Evolutionary conservation across 108 stramenopile species (phyloP).

Genomic region (Parietichytrium sp.): DNA sequence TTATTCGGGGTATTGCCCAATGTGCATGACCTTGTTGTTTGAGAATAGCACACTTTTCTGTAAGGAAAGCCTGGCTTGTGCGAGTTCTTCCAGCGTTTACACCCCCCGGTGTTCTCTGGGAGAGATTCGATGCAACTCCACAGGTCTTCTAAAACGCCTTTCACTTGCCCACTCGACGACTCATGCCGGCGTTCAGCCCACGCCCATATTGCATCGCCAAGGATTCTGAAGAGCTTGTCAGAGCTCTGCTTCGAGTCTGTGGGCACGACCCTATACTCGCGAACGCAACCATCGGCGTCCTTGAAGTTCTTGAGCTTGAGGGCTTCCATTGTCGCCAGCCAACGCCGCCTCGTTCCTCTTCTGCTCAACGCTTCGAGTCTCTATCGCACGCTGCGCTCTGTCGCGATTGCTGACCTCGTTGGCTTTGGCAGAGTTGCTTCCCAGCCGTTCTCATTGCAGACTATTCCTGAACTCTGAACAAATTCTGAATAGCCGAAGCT

Average conservation of each 20-base stretch:
- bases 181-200: slow-evolving; percentile 18
- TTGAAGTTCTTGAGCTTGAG: not conserved
- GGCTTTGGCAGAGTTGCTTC: no score
- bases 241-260: not conserved
- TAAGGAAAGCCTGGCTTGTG: slow-evolving; percentile 16
- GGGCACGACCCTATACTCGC: not conserved
- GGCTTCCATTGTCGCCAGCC: not conserved
- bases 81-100: slow-evolving; percentile 34
- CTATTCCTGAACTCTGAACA: no score
- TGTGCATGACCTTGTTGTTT: not conserved
- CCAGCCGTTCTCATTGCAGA: no score
- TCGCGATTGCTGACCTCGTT: no score
- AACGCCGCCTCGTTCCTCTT: not conserved
- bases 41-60: not conserved
- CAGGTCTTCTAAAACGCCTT: not conserved
- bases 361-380: no score
- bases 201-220: slow-evolving; percentile 25
- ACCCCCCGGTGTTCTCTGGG: not conserved
- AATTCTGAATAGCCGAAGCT: no score
- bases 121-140: not conserved
- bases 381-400: no score
- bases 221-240: not conserved
- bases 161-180: not conserved
- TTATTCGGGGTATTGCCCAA: slow-evolving; percentile 22
- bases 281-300: not conserved